phyloP scores from a whole-genome alignment of 2,329 filamentous ascomycete genomes.

The Pseudogymnoascus sp. region DNA sequence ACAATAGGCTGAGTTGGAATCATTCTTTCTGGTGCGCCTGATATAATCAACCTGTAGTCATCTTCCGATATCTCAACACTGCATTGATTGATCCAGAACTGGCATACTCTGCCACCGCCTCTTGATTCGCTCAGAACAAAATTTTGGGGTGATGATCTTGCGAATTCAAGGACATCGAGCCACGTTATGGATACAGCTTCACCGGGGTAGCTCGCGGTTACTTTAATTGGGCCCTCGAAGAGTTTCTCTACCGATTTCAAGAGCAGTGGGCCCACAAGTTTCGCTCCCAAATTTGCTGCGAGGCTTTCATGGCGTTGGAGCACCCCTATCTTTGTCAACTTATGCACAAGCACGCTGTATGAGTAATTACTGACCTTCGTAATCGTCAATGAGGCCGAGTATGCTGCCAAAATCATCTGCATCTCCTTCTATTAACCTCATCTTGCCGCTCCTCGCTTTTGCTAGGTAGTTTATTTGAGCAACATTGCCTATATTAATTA shows the following conservation, averaged over 20 bases:
- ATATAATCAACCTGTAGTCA: conserved; percentile 77
- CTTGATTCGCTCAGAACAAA: conserved; percentile 64
- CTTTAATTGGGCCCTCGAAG: conserved; percentile 69
- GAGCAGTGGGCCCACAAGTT: conserved; percentile 72
- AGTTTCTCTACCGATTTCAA: conserved; percentile 80
- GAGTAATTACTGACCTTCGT: conserved; percentile 50
- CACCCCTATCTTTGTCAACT: conserved; percentile 45
- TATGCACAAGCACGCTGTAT: not conserved
- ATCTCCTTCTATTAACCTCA: conserved; percentile 47
- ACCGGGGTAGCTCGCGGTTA: conserved; percentile 39
- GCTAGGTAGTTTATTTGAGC: conserved; percentile 47
- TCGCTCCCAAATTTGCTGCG: conserved; percentile 75
- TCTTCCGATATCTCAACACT: conserved; percentile 82
- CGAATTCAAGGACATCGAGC: conserved; percentile 80
- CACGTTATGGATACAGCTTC: conserved; percentile 63
- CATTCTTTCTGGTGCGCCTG: conserved; percentile 73
- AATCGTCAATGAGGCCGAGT: conserved; percentile 64
- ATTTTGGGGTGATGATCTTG: conserved; percentile 69
- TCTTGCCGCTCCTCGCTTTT: conserved; percentile 36
- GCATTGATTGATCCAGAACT: conserved; percentile 73
- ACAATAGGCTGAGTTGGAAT: conserved; percentile 73
- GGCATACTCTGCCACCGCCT: conserved; percentile 65
- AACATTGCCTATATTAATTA: conserved; percentile 22
- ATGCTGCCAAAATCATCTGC: conserved; percentile 66
- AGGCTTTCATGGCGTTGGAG: conserved; percentile 80